Percentiles rank a stretch among this genome's conserved stretches.
Evolutionary conservation across 2,329 filamentous ascomycete species (phyloP).

Genomic region (Monilinia polystroma): DNA sequence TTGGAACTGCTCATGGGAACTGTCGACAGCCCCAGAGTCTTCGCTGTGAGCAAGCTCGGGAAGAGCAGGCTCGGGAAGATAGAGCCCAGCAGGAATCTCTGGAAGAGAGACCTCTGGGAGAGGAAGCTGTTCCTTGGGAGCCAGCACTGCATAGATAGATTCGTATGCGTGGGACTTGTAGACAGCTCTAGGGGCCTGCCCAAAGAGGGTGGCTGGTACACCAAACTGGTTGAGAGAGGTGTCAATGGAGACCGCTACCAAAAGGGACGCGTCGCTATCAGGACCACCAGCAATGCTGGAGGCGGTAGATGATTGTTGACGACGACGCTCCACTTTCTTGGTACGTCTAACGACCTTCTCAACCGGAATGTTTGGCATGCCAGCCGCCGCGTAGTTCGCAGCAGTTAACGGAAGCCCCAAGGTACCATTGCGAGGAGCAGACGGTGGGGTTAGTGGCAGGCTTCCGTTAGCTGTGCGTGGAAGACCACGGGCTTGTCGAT

Average conservation of each 20-base stretch:
- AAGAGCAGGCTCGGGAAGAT: background rate
- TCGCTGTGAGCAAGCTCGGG: background rate
- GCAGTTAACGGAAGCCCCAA: slow-evolving; percentile 19
- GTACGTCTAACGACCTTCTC: background rate
- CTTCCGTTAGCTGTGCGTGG: slow-evolving; percentile 6
- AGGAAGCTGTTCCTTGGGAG: background rate
- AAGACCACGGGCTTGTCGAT: slow-evolving; percentile 19
- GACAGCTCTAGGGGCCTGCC: background rate
- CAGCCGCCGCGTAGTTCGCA: slow-evolving; percentile 21
- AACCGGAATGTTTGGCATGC: slow-evolving; percentile 3
- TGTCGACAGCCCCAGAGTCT: too few relatives aligned
- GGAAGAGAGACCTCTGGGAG: background rate
- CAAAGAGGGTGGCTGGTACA: slow-evolving; percentile 3
- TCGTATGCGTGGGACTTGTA: slow-evolving; percentile 7
- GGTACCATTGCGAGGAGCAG: slow-evolving; percentile 9
- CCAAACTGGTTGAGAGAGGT: slow-evolving; percentile 4
- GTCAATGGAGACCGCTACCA: background rate
- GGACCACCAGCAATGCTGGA: background rate
- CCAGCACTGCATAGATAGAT: slow-evolving; percentile 6
- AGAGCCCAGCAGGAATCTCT: background rate
- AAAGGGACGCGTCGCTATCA: too few relatives aligned
- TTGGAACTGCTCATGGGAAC: too few relatives aligned
- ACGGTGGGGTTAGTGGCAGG: background rate
- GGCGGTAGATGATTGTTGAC: background rate
- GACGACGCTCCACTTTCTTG: slow-evolving; percentile 6